Evolutionary conservation across 2,329 filamentous ascomycete genomes (phyloP).

Genomic region (Claviceps maximensis): DNA sequence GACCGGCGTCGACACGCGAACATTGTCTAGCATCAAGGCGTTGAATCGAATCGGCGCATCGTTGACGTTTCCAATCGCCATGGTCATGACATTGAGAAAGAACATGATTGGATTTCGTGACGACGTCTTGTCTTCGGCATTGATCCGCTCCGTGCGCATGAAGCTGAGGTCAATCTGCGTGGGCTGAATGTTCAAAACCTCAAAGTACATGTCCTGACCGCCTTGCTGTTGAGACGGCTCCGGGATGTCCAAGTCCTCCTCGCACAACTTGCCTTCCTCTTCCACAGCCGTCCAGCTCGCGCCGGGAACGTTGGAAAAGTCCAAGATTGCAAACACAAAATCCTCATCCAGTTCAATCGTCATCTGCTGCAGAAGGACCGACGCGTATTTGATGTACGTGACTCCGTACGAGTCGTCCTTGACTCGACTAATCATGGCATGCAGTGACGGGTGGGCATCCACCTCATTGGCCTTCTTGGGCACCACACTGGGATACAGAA

Average conservation of each 20-base stretch:
- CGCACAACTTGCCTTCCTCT: conserved; percentile 74
- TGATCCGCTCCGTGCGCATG: conserved; percentile 90
- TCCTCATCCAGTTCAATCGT: conserved; percentile 95
- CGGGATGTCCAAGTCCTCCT: conserved; percentile 80
- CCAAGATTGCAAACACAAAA: conserved; percentile 90
- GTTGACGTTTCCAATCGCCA: conserved; percentile 98
- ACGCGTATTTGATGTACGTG: conserved; percentile 96
- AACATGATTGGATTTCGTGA: conserved; percentile 95
- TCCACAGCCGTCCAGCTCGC: conserved; percentile 59
- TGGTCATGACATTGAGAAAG: conserved; percentile 94
- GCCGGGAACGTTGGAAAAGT: conserved; percentile 87
- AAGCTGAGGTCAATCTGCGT: conserved; percentile 98
- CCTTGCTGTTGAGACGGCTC: conserved; percentile 75
- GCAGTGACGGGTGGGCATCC: conserved; percentile 88
- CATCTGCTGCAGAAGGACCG: conserved; percentile 89
- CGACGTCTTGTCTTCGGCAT: conserved; percentile 86
- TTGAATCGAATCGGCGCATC: conserved; percentile 92
- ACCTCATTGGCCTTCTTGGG: conserved; percentile 95
- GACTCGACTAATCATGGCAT: conserved; percentile 80
- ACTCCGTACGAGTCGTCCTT: conserved; percentile 98
- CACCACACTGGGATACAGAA: conserved; percentile 93
- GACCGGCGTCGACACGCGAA: conserved; percentile 74
- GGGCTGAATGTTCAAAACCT: conserved; percentile 89
- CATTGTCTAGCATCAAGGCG: conserved; percentile 87
- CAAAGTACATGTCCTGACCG: conserved; percentile 94